Percentiles rank a stretch among this genome's conserved stretches.
Evolutionary conservation across 106 monocot species (phyloP).

Genomic region (Dendrobium chrysotoxum): DNA sequence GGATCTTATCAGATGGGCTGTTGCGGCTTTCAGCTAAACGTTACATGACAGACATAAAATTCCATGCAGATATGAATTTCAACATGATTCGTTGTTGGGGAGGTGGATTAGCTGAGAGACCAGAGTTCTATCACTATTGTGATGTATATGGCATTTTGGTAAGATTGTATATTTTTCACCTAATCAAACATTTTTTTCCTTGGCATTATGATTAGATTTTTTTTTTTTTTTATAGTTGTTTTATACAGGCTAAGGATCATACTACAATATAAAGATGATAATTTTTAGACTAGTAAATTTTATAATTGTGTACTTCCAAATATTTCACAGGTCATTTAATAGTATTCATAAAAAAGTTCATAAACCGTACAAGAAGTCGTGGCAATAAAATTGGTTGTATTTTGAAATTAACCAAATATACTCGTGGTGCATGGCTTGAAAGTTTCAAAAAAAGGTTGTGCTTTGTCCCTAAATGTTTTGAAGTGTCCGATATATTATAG

Average conservation of each 20-base stretch:
- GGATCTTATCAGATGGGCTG: conserved; percentile 92
- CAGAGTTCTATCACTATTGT: conserved; percentile 93
- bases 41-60: conserved; percentile 82
- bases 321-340: neutral
- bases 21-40: conserved; percentile 72
- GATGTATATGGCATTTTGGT: conserved; percentile 97
- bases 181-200: neutral
- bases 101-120: conserved; percentile 91
- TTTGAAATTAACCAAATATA: neutral
- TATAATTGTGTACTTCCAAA: neutral
- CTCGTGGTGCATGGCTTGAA: too few relatives aligned
- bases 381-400: neutral
- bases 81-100: conserved; percentile 99
- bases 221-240: neutral
- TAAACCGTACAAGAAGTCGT: neutral
- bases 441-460: too few relatives aligned
- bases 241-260: neutral
- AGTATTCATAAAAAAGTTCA: neutral
- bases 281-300: neutral
- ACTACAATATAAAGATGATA: conserved; percentile 1
- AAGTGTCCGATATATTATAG: too few relatives aligned
- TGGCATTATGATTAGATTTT: neutral
- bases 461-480: too few relatives aligned
- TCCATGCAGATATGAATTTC: conserved; percentile 98
- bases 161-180: conserved; percentile 8